phyloP scores from a whole-genome alignment of 1,284 basidiomycete species.

The Jaminaea rosea region DNA sequence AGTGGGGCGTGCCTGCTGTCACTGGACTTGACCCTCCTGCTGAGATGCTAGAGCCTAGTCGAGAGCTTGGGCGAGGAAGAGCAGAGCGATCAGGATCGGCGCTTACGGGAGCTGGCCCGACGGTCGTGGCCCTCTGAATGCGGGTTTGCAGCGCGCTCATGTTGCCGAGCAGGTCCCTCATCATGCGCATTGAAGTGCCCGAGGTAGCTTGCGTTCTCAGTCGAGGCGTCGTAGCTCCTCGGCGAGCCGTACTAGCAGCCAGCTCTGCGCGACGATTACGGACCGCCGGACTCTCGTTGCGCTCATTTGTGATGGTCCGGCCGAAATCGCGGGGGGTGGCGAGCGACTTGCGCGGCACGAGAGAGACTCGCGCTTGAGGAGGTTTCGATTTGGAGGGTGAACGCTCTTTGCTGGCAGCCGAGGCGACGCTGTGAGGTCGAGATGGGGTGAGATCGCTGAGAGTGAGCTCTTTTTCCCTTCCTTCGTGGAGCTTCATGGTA shows the following conservation, averaged over 20 bases:
- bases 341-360: neutral
- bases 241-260: constrained; percentile 17
- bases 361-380: neutral
- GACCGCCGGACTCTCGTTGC: constrained; percentile 2
- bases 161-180: constrained; percentile 32
- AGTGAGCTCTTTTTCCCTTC: constrained; percentile 6
- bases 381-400: neutral
- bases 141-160: constrained; percentile 39
- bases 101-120: constrained; percentile 9
- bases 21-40: neutral
- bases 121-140: constrained; percentile 27
- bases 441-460: constrained; percentile 13
- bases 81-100: neutral
- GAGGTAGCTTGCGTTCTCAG: constrained; percentile 11
- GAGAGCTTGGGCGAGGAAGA: neutral
- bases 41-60: neutral
- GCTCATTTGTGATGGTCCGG: constrained; percentile 14
- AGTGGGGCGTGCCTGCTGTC: neutral
- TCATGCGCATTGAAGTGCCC: constrained; percentile 15
- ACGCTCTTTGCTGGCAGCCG: constrained; percentile 8
- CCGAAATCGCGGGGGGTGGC: neutral
- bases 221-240: constrained; percentile 13
- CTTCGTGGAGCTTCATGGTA: neutral
- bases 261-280: constrained; percentile 5
- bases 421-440: constrained; percentile 14